Percentiles rank a stretch among this genome's conserved stretches.
These are phyloP conservation scores for Boletellus ananiceps DNA, from an alignment of 768 basidiomycete genomes.

Conservation along the genomic window DNA sequence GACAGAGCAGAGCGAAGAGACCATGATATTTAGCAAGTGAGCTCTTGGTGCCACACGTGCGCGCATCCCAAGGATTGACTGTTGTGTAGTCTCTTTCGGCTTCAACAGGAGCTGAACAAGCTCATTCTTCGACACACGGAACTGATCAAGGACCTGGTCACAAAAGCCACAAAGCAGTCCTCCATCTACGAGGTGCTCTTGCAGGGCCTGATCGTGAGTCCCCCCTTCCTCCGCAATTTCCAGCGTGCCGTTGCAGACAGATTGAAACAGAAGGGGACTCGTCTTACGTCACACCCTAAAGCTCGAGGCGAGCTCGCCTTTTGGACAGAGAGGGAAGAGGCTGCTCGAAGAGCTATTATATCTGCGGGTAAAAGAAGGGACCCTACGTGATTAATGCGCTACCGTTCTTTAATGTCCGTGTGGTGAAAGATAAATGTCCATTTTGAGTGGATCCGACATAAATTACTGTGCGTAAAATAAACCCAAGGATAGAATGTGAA, in stretches of 20 bases:
- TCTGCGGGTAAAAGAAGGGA: slow-evolving; percentile 32
- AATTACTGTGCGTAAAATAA: slow-evolving; percentile 16
- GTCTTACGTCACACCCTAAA: slow-evolving; percentile 74
- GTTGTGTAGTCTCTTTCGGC: slow-evolving; percentile 64
- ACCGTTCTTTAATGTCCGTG: slow-evolving; percentile 10
- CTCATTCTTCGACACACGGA: slow-evolving; percentile 70
- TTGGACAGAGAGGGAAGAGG: slow-evolving; percentile 85
- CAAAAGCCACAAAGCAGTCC: slow-evolving; percentile 64
- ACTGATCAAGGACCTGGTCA: slow-evolving; percentile 55
- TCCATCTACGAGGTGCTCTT: slow-evolving; percentile 74
- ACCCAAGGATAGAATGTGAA: slow-evolving; percentile 6
- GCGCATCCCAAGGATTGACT: neutral
- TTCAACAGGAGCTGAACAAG: slow-evolving; percentile 78
- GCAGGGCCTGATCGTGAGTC: slow-evolving; percentile 68
- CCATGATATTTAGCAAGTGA: slow-evolving; percentile 95
- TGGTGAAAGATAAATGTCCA: slow-evolving; percentile 10
- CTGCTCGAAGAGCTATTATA: slow-evolving; percentile 59
- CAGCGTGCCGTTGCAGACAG: neutral
- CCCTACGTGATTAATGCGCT: slow-evolving; percentile 16
- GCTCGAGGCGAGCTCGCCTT: slow-evolving; percentile 81
- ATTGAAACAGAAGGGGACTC: slow-evolving; percentile 53
- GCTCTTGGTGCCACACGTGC: slow-evolving; percentile 18
- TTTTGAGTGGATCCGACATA: slow-evolving; percentile 19
- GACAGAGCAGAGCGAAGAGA: slow-evolving; percentile 82
- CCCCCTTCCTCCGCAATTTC: neutral